A percentile compares a stretch with the other conserved stretches of the same genome.
Evolutionary conservation across 164 flowering plant species (phyloP).

Genomic region (Hamamelis virginiana): DNA sequence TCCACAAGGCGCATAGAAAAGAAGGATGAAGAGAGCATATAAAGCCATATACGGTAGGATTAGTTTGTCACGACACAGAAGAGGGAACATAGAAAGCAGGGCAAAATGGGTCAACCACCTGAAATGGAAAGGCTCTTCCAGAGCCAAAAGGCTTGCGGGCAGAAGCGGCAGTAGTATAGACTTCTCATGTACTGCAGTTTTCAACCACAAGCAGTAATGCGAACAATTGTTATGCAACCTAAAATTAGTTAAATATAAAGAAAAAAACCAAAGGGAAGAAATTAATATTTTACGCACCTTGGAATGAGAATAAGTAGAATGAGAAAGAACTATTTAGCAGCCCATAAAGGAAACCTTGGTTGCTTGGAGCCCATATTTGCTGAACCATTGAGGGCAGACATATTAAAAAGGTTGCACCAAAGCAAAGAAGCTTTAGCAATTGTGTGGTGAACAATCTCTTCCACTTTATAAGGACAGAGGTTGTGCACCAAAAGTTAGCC

Average conservation of each 20-base stretch:
- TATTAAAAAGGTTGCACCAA: constrained; percentile 52
- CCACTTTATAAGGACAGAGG: constrained; percentile 81
- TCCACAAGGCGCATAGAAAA: constrained; percentile 42
- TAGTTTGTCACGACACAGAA: constrained; percentile 75
- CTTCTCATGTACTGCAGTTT: constrained; percentile 88
- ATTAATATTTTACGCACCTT: constrained; percentile 46
- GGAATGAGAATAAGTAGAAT: constrained; percentile 89
- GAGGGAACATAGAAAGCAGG: constrained; percentile 88
- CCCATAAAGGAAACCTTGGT: constrained; percentile 70
- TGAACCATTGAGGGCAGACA: constrained; percentile 80
- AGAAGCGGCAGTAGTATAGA: constrained; percentile 87
- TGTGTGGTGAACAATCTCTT: constrained; percentile 66
- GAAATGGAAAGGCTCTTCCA: constrained; percentile 61
- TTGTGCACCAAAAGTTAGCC: constrained; percentile 95
- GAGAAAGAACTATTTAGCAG: constrained; percentile 74
- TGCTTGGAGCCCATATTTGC: constrained; percentile 72
- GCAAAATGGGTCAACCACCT: constrained; percentile 61
- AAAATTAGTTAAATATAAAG: not conserved
- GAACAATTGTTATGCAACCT: constrained; percentile 6
- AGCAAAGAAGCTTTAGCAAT: constrained; percentile 58
- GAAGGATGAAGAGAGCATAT: constrained; percentile 49
- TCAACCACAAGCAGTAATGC: not conserved
- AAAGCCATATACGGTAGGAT: constrained; percentile 61
- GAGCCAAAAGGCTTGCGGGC: constrained; percentile 80
- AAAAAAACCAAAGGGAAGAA: constrained; percentile 4